Conservation (phyloP, 352 stramenopile genomes). For the Pythium brachiatum region DNA sequence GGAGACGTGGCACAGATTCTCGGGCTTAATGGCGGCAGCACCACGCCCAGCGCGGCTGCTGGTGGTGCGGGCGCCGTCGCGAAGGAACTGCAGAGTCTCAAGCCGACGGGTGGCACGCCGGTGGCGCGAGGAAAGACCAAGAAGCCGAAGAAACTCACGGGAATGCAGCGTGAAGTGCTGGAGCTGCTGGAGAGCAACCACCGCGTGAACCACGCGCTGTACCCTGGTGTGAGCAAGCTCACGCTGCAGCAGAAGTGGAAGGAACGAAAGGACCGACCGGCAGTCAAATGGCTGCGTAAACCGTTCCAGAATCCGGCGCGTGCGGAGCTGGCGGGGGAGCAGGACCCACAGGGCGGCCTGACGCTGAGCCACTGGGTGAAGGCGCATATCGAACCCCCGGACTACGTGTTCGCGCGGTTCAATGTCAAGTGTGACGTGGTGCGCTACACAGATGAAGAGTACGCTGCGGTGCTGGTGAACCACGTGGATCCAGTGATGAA, state of each 20-base stretch:
- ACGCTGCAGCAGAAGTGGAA: slow-evolving; percentile 70
- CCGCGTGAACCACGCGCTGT: slow-evolving; percentile 56
- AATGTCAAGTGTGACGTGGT: slow-evolving; percentile 56
- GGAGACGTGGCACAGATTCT: slow-evolving; percentile 75
- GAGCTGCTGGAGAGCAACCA: slow-evolving; percentile 63
- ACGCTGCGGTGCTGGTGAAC: slow-evolving; percentile 33
- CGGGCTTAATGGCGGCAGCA: slow-evolving; percentile 34
- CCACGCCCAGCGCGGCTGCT: slow-evolving; percentile 21
- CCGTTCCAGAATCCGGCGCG: slow-evolving; percentile 59
- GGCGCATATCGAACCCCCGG: slow-evolving; percentile 43
- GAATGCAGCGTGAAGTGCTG: slow-evolving; percentile 67
- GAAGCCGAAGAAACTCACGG: slow-evolving; percentile 57
- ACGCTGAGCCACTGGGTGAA: slow-evolving; percentile 68
- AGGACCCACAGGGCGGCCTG: slow-evolving; percentile 31
- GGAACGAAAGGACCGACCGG: slow-evolving; percentile 39
- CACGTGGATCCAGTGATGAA: slow-evolving; percentile 50
- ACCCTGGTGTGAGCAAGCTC: slow-evolving; percentile 54
- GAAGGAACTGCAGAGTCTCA: slow-evolving; percentile 52
- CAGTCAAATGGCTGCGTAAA: slow-evolving; percentile 66
- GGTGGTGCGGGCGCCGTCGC: slow-evolving; percentile 4
- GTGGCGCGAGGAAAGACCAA: slow-evolving; percentile 21
- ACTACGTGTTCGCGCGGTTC: slow-evolving; percentile 71
- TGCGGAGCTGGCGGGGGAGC: slow-evolving; percentile 39
- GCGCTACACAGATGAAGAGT: slow-evolving; percentile 56
- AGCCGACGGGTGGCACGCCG: slow-evolving; percentile 29